Conservation (phyloP, 306 rosid genomes). For the Trifolium subterraneum region DNA sequence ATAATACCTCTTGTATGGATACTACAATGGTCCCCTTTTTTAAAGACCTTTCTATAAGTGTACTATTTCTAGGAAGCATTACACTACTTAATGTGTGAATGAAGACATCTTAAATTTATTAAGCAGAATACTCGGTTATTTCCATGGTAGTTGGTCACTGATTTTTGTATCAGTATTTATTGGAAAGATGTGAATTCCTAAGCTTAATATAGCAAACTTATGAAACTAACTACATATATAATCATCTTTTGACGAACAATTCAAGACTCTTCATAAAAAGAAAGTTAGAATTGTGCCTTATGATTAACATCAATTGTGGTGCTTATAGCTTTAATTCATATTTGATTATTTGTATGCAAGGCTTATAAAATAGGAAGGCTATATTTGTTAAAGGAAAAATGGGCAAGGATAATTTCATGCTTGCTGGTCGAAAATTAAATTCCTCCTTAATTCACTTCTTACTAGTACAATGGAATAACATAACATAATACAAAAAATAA, state of each 20-base stretch:
- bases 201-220: not conserved
- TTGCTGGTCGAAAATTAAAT: not conserved
- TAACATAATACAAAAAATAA: not conserved
- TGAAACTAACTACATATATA: not conserved
- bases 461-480: not conserved
- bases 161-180: not conserved
- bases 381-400: not conserved
- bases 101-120: constrained; percentile 21
- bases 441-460: too few species aligned
- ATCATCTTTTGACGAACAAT: not conserved
- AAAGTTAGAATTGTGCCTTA: not conserved
- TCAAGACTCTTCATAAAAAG: not conserved
- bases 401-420: not conserved
- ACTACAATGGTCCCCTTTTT: constrained; percentile 24
- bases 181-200: not conserved
- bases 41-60: constrained; percentile 3
- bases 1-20: constrained; percentile 39
- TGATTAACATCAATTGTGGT: not conserved
- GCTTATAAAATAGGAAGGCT: not conserved
- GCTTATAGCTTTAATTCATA: not conserved
- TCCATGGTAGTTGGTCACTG: constrained; percentile 11
- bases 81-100: constrained; percentile 31
- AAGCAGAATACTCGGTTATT: not conserved
- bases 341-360: not conserved
- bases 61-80: constrained; percentile 11